Base-by-base conservation (phyloP, 768 basidiomycete genomes). In the Lactarius indigo region DNA sequence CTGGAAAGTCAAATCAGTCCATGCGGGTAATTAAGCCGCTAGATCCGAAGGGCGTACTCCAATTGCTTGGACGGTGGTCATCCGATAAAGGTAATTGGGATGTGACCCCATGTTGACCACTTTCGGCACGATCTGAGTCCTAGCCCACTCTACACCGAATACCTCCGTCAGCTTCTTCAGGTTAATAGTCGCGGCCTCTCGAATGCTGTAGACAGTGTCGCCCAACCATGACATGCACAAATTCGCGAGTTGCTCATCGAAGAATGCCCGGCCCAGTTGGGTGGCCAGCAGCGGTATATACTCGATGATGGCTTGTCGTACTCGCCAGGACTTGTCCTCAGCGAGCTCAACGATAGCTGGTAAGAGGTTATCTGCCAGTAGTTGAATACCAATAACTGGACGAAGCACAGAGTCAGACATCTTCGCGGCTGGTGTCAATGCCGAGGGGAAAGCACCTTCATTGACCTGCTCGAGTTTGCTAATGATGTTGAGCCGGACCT, bases 221-320 rank as follows among this genome's bases (percentile, higher is more conserved):
- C 96, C 96, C 69, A 99, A 78, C 97, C 97, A 99, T 9, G 92
- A 93, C 96, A 99, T 97, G 82, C 97, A 99, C 33, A 99, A 82
- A 73, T 92, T 94, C 31, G 92, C 93, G 54, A 99, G 86, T 76
- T 96, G 94, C 73, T 98, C 97, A 77, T 99, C 96, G 76, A 99
- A 99, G 80, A 98, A 98, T 31, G 89, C 83, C 72, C 93, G 93
- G 62, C 97, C 97, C 64, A 99, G 85, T 76, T 99, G 97, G n/a
- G 90, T 95, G 52, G 97, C 96, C 56, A 99, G 89, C 26, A 98
- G 86, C n/a, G 97, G 97, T 72, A 99, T 92, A 79, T 99, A 98
- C 78, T 98, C 97, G 78, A 99, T 99, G 80, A 99, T 98, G 9
- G 97, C 97, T 78, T 99, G 97, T 72, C 97, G 90, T 23, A 99